phyloP scores from a whole-genome alignment of 1,284 basidiomycete species.

The Neolentinus lepideus region DNA sequence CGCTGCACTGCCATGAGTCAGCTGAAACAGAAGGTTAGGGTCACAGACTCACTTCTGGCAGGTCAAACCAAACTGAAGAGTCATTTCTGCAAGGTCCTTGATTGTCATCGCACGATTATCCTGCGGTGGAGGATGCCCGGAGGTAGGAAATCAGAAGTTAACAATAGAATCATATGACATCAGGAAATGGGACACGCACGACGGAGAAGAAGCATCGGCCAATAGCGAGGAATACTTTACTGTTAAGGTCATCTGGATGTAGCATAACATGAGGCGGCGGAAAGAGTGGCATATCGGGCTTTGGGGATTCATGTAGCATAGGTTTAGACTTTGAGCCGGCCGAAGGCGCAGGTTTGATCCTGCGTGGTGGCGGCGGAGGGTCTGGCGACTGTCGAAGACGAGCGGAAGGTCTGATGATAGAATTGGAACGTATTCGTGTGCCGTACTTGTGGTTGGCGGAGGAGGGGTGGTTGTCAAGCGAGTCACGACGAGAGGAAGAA shows the following conservation, averaged over 20 bases:
- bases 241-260: conserved; percentile 63
- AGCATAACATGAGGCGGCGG: conserved; percentile 56
- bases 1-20: conserved; percentile 30
- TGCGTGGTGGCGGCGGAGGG: conserved; percentile 25
- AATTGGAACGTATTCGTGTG: conserved; percentile 49
- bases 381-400: conserved; percentile 39
- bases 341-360: conserved; percentile 27
- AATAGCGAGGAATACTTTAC: conserved; percentile 64
- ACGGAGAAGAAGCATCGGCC: conserved; percentile 65
- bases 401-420: conserved; percentile 40
- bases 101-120: conserved; percentile 77
- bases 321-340: conserved; percentile 10
- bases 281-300: conserved; percentile 31
- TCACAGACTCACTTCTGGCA: conserved; percentile 60
- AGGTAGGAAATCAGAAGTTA: conserved; percentile 8
- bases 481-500: conserved; percentile 13
- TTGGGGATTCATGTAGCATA: conserved; percentile 5
- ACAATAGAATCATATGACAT: conserved; percentile 3
- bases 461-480: conserved; percentile 14
- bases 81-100: conserved; percentile 71
- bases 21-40: conserved; percentile 7
- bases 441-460: conserved; percentile 36
- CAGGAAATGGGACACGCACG: conserved; percentile 32
- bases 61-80: conserved; percentile 51
- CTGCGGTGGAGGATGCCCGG: conserved; percentile 24